Conservation (phyloP, 129 eudicot genomes). For the Flaveria ramosissima region DNA sequence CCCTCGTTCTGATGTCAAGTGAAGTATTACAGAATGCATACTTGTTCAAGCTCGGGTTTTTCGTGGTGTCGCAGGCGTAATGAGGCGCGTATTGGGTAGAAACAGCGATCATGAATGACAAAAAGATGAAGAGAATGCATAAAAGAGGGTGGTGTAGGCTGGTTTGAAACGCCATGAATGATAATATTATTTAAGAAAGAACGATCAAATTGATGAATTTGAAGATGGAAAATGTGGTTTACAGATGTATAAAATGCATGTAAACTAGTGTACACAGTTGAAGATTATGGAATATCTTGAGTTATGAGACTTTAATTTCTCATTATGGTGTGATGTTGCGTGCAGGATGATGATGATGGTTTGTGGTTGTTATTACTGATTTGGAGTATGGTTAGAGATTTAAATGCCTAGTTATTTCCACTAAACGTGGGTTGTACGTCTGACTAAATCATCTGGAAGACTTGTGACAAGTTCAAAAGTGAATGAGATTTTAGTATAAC, state of each 20-base stretch:
- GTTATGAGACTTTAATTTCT: constrained; percentile 5
- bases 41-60: constrained; percentile 29
- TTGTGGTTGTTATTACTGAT: constrained; percentile 28
- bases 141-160: neutral
- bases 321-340: constrained; percentile 25
- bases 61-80: constrained; percentile 41
- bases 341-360: constrained; percentile 22
- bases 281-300: constrained; percentile 6
- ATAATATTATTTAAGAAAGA: constrained; percentile 3
- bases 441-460: constrained; percentile 24
- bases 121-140: constrained; percentile 9
- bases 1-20: constrained; percentile 34
- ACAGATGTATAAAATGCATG: neutral
- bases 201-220: neutral
- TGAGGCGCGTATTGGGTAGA: constrained; percentile 21
- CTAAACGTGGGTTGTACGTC: constrained; percentile 18
- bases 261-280: neutral
- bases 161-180: constrained; percentile 28
- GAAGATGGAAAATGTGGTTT: constrained; percentile 15
- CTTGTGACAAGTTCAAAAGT: constrained; percentile 1
- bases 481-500: neutral
- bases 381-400: constrained; percentile 17
- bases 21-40: constrained; percentile 40
- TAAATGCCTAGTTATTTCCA: constrained; percentile 23
- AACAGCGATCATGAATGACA: neutral